Conservation (phyloP, 106 monocot genomes). For the Iris macrosiphon region DNA sequence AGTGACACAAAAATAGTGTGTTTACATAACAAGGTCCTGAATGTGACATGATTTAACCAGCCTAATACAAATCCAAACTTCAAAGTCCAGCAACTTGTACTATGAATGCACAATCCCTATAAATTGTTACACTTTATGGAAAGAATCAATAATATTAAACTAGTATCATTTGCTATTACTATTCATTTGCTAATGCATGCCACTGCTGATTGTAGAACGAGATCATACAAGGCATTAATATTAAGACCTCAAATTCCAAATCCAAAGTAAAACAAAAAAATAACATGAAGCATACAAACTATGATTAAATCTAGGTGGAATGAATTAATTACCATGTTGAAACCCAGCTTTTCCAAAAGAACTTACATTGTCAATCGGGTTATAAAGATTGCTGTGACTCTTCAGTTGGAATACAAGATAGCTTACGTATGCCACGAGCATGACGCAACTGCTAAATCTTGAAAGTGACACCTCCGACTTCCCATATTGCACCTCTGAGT, state of each 20-base stretch:
- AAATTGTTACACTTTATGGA: no score
- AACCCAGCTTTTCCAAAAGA: background rate
- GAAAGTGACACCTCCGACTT: conserved; percentile 91
- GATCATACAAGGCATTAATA: no score
- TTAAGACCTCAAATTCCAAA: no score
- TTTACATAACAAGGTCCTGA: no score
- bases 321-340: background rate
- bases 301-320: background rate
- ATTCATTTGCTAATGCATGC: background rate
- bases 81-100: no score
- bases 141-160: no score
- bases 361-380: conserved; percentile 61
- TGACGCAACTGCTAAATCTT: conserved; percentile 93
- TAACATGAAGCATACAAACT: background rate
- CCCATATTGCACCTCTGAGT: conserved; percentile 85
- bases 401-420: conserved; percentile 88
- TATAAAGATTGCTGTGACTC: conserved; percentile 58
- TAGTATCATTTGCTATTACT: no score
- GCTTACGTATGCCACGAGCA: conserved; percentile 94
- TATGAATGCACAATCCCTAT: background rate
- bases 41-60: no score
- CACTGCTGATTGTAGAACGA: no score
- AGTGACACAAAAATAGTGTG: no score
- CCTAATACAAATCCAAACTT: no score
- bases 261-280: background rate